Evolutionary conservation across 1,284 basidiomycete species (phyloP), one percentile per base, ranked within the genome.

Genomic region (Porodaedalea pini): DNA sequence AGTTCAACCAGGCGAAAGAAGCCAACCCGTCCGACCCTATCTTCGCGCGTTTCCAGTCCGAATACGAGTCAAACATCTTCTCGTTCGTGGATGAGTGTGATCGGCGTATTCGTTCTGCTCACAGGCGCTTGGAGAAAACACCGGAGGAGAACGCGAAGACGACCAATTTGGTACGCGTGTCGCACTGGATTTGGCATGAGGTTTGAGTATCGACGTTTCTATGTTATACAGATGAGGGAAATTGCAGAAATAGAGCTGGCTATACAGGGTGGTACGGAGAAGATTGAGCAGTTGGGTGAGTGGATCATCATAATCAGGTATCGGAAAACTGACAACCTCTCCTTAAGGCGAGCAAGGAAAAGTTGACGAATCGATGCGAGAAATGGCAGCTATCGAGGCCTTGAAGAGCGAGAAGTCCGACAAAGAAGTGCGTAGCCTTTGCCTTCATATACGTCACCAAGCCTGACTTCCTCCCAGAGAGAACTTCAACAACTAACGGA

Each of bases 141-240:
- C 97, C 97, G 8, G 97, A 99, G 75, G 97, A 99, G 79, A 98
- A 98, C 71, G 93, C 94, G 53, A 95, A 97, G 74, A 98, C 96
- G 31, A 97, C 97, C 21, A 95, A 96, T 72, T 75, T 99, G 78
- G 90, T 91, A 66, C 63, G 76, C 71, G 29, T 40, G 47, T 53
- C n/a, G n/a, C 6, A 44, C 17, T 11, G 19, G 6, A 23, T 40
- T 3, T 19, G n/a, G n/a, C n/a, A 17, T 37, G 4, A 10, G 5
- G 17, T 44, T 48, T 44, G 27, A 31, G 3, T 27, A 50, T 21
- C 51, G 27, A 50, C 41, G 21, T 10, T n/a, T 10, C 34, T 32
- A 36, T 49, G n/a, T 10, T 7, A 6, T 37, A 19, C 65, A 93
- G 91, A 99, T 99, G 94, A 84, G 94, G 65, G 97, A 99, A 82